These are phyloP conservation scores for Phytophthora fragariaefolia DNA, from an alignment of 352 stramenopile genomes.

Conservation along the genomic window DNA sequence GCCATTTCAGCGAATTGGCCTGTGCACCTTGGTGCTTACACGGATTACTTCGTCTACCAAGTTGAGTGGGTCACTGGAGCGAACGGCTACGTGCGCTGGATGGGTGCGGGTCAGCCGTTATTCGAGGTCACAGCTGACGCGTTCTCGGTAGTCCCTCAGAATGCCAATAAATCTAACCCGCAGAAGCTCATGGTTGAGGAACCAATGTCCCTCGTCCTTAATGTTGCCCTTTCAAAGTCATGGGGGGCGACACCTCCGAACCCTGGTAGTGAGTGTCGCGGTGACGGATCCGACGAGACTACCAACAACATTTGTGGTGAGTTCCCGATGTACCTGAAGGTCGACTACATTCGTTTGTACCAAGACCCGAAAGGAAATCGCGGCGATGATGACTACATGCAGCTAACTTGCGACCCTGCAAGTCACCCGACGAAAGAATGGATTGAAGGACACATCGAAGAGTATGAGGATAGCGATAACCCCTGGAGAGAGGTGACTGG, in stretches of 20 bases:
- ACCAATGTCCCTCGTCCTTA: conserved; percentile 65
- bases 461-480: conserved; percentile 43
- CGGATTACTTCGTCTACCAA: conserved; percentile 66
- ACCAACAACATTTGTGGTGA: conserved; percentile 50
- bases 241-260: conserved; percentile 53
- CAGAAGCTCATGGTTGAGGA: conserved; percentile 55
- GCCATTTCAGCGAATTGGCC: conserved; percentile 82
- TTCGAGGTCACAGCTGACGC: conserved; percentile 66
- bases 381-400: conserved; percentile 20
- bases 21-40: conserved; percentile 66
- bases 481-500: conserved; percentile 27
- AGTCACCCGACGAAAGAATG: conserved; percentile 43
- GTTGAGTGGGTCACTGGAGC: conserved; percentile 76
- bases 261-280: conserved; percentile 31
- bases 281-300: conserved; percentile 27
- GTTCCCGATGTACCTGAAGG: conserved; percentile 66
- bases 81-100: conserved; percentile 73
- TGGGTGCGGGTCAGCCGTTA: conserved; percentile 51
- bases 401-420: conserved; percentile 41
- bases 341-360: conserved; percentile 90
- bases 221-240: conserved; percentile 49
- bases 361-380: conserved; percentile 48
- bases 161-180: conserved; percentile 51
- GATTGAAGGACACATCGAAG: conserved; percentile 42
- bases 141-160: conserved; percentile 55